phyloP scores from a whole-genome alignment of 108 stramenopile genomes.

The Pseudonitzschia delicatissima region DNA sequence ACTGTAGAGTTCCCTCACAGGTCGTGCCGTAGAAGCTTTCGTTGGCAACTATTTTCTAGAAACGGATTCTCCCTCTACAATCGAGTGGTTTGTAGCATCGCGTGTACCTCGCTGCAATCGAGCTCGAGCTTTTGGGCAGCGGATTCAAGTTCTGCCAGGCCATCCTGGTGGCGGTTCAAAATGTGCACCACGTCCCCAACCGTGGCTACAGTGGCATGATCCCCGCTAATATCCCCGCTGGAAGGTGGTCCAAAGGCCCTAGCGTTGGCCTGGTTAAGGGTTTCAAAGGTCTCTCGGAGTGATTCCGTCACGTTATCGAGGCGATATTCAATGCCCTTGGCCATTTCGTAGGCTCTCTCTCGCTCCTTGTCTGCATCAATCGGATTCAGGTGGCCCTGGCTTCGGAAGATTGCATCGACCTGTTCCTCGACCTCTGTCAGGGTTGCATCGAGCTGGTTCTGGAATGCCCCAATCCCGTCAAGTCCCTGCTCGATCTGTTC shows the following conservation, averaged over 20 bases:
- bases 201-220: slow-evolving; percentile 26
- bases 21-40: no score
- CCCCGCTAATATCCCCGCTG: not conserved
- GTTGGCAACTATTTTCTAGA: no score
- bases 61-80: not conserved
- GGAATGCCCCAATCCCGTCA: slow-evolving; percentile 59
- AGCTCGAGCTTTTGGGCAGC: slow-evolving; percentile 55
- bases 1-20: no score
- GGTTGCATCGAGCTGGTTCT: slow-evolving; percentile 54
- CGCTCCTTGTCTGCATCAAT: slow-evolving; percentile 75
- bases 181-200: slow-evolving; percentile 46
- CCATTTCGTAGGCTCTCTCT: slow-evolving; percentile 61
- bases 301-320: slow-evolving; percentile 43
- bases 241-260: not conserved
- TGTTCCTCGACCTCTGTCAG: slow-evolving; percentile 59
- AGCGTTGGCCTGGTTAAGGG: slow-evolving; percentile 52
- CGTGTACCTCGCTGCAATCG: slow-evolving; percentile 42
- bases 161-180: slow-evolving; percentile 74
- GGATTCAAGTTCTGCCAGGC: slow-evolving; percentile 57
- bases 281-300: slow-evolving; percentile 40
- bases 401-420: slow-evolving; percentile 67
- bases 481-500: slow-evolving; percentile 56
- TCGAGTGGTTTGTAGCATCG: not conserved
- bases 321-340: slow-evolving; percentile 45
- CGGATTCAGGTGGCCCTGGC: slow-evolving; percentile 50